Base-by-base conservation (phyloP, 371 early-diverging fungal species). In the Dinochytrium kinnereticum region DNA sequence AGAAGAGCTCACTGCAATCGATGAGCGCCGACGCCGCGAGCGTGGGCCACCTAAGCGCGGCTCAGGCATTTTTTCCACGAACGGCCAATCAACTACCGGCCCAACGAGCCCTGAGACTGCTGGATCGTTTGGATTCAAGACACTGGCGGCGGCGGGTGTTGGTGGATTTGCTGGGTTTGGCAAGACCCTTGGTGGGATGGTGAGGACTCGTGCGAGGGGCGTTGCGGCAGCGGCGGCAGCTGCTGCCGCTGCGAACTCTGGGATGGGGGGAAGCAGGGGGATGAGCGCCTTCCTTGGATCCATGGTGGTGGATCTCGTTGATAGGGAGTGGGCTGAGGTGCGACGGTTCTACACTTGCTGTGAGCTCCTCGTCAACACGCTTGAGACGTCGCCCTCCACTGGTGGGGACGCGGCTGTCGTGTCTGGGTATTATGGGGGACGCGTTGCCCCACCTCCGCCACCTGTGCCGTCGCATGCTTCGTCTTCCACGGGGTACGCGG, bases 1-100 rank as follows among this genome's bases (percentile, higher is more conserved):
- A 15, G 34, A 34, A 21, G 76, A 76, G 37, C 68, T 76, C 24
- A 40, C 53, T 5, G 76, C 67, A 5, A 73, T 76, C 15, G 76
- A 76, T 39, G 76, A 72, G 40, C 68, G 40, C 15, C 3, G 33
- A 31, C 3, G 53, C 3, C 24, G 69, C 1, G 55, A 53, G 21
- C 69, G 69, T 15, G 36, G 69, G 26, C 53, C 69, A 1, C 69
- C 69, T 3, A 5, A 51, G 28, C 50, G 69, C 2, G 53, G 24
- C 30, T 69, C 69, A 13, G 69, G 69, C 2, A 69, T 69, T 24
- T 69, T 69, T 28, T 51, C 69, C 34, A 34, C 64, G 24, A 21
- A 13, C 7, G 10, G 33, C 33, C 17, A 26, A 24, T 61, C 28
- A 15, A 15, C 50, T 26, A n/a, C 69, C 44, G 51, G 59, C 19